Base-by-base conservation (phyloP, 1,284 basidiomycete genomes). In the Trametes pubescens region DNA sequence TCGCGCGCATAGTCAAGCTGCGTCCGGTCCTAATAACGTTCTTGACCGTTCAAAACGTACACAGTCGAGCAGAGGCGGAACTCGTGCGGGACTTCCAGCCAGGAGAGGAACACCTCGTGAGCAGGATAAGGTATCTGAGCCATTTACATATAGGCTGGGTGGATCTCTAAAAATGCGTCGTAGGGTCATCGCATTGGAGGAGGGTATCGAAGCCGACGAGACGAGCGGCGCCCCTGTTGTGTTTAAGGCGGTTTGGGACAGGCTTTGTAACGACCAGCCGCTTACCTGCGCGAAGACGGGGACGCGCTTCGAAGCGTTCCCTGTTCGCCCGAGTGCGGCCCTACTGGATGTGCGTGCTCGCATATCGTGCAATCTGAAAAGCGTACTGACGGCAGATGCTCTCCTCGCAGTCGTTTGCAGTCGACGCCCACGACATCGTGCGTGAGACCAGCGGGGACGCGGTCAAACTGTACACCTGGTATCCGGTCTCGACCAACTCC, bases 381-480 rank as follows among this genome's bases (percentile, higher is more conserved):
- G n/a, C 14, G 46, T 48, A 9, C 46, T 34, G 29, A 51, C 29
- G 8, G 2, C 10, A n/a, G 8, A 10, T 14, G 49, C 18, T 4
- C 16, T 11, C 32, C 22, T n/a, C 38, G 0, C 35, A 71, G 69
- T 47, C 63, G 24, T 65, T 67, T 49, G 64, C 48, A 0, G 9
- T 51, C 7, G 34, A 34, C 2, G 66, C 55, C 9, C 40, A 65
- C n/a, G 46, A 66, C 8, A 44, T 43, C 14, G 53, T 65, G 24
- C 57, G 53, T 18, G 54, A 46, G 21, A 11, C 57, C 6, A 58
- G 43, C 22, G 37, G 34, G 24, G 8, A 51, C 14, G 29, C 26
- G 14, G 54, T 66, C 7, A 67, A 66, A 40, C 24, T 64, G 14
- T 69, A 64, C 47, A 48, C 37, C 8, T 71, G 65, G 65, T 60